Evolutionary conservation across 805 yeast species (phyloP), one percentile per base, ranked within the genome.

Genomic region (Wickerhamiella australiensis): DNA sequence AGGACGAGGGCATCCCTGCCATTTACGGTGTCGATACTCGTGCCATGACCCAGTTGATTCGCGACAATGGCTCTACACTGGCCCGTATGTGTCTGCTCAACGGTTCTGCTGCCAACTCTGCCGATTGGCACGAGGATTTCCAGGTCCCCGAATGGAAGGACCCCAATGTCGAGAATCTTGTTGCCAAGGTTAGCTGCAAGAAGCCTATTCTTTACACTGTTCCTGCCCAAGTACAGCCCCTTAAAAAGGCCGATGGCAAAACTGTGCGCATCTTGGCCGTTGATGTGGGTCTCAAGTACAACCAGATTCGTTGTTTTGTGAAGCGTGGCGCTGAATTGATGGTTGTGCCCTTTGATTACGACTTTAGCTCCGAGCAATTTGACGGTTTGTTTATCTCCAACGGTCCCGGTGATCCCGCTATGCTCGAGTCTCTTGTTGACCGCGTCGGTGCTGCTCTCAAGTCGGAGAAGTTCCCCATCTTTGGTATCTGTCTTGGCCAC

Each of bases 341-440:
- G 64, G 96, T 92, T 50, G 96, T 92, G 44, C 97, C 98, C 53
- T 90, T 90, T 88, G 81, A 92, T 65, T 80, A 87, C 64, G 95
- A 87, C 67, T 81, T 83, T 66, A 71, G 83, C 54, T 61, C 68
- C 46, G 95, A 86, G 67, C 74, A 79, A 54, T 92, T 82, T 65
- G 98, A 92, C 66, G 99, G 98, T 73, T 74, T 92, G 60, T 92
- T 92, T 68, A 73, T 90, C 57, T 88, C 96, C 50, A 92, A 92
- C 68, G 99, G 99, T 72, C 99, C 99, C 25, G 99, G 99, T 77
- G 97, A 92, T 70, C 99, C 99, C 51, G 77, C 92, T 41, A 85
- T 84, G 51, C 75, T 92, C 78, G 66, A 78, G 42, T 76, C 73
- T 18, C 76, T 86, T 53, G 82, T 82, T 31, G 73, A 68, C 37